Conservation (phyloP, 257 asterid species). For the Solanum etuberosum region DNA sequence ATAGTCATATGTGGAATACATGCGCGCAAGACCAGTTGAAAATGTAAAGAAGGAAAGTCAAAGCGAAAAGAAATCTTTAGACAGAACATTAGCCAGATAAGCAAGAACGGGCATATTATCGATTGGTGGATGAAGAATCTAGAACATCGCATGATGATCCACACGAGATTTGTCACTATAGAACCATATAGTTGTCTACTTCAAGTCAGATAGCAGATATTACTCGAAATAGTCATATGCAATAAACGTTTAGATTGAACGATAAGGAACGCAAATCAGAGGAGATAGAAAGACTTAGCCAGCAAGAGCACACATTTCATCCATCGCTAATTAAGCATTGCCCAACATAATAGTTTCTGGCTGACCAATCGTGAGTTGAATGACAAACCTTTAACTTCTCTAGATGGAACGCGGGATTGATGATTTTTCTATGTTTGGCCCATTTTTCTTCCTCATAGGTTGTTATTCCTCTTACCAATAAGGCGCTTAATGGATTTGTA, state of each 20-base stretch:
- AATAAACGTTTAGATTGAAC: background rate
- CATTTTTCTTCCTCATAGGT: conserved; percentile 30
- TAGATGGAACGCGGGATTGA: conserved; percentile 2
- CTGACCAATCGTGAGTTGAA: background rate
- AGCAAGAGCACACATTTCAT: background rate
- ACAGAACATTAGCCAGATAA: background rate
- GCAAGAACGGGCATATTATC: background rate
- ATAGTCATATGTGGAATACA: too few relatives aligned
- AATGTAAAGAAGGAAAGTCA: too few relatives aligned
- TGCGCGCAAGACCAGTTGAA: too few relatives aligned
- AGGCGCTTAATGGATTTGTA: conserved; percentile 24
- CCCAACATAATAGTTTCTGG: background rate
- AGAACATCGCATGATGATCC: background rate
- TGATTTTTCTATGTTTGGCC: conserved; percentile 50
- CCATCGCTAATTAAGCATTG: background rate
- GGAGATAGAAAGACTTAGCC: background rate
- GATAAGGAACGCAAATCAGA: background rate
- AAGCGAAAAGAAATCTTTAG: background rate
- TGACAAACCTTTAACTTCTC: background rate
- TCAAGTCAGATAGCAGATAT: background rate
- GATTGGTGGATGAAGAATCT: background rate
- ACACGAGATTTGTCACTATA: background rate
- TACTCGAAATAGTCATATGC: background rate
- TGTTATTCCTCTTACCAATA: conserved; percentile 26
- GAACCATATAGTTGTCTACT: background rate